Evolutionary conservation across 345 rosid species (phyloP), one percentile per base, ranked within the genome.

Genomic region (Gynandropsis gynandra): DNA sequence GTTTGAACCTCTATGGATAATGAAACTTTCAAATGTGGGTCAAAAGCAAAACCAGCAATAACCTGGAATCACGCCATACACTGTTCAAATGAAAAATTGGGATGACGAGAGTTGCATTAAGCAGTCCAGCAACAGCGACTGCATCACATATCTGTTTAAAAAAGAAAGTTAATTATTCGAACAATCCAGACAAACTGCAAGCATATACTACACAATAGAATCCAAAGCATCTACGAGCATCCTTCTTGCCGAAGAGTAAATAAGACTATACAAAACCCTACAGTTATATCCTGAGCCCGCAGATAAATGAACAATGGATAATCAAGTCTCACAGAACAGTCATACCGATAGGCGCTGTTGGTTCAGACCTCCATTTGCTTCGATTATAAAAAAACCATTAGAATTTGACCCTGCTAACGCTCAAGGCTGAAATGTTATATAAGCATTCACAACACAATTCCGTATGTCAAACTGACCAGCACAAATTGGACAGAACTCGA

Each of bases 11-110:
- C 14, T 33, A 63, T 11, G 1, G 11, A 17, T 50, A 44, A 42
- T 19, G 21, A 40, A 58, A 32, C 38, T 5, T 27, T 52, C 16
- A 41, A 31, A 19, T 34, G 17, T 32, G 12, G 8, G 5, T 24
- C 21, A 62, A 34, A 43, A 52, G 7, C 16, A 43, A 36, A 34
- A 59, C 40, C 42, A 49, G 53, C 44, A 72, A 64, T 71, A 69
- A 92, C 98, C 96, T 92, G 72, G 89, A 85, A 78, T 87, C 98
- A 70, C 79, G 89, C 98, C 98, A 87, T 47, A 92, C 95, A 55
- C 96, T 92, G 65, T 92, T 92, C 50, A 84, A 68, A 70, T 92
- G 96, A 76, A 92, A 92, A 47, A 87, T 77, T 24, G 98, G 96
- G 19, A 87, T 87, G 51, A 92, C 80, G 59, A 92, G 93, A 37